Evolutionary conservation across 371 early-diverging fungal genomes (phyloP).

Genomic region (Syncephalastrum racemosum): DNA sequence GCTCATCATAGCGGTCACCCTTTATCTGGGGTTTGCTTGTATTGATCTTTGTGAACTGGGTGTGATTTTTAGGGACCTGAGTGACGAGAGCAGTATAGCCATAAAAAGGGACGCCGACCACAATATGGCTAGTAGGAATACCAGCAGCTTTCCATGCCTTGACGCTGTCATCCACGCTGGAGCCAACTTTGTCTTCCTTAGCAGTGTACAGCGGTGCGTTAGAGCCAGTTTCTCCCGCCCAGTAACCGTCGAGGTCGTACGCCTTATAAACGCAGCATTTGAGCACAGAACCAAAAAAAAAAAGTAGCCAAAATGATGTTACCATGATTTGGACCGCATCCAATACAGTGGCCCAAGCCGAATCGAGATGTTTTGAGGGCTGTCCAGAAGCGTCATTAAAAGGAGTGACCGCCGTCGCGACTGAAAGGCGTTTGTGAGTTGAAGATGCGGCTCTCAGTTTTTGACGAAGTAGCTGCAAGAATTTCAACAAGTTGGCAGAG

Average conservation of each 20-base stretch:
- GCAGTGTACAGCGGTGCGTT: constrained; percentile 58
- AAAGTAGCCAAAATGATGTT: constrained; percentile 10
- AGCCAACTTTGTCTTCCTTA: constrained; percentile 6
- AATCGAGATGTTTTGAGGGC: constrained; percentile 13
- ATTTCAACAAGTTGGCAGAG: constrained; percentile 42
- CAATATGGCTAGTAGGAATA: constrained; percentile 47
- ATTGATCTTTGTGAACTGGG: background rate
- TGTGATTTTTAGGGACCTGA: background rate
- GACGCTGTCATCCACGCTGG: constrained; percentile 25
- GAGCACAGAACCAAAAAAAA: constrained; percentile 32
- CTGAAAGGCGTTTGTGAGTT: constrained; percentile 17
- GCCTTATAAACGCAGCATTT: constrained; percentile 15
- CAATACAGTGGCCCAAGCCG: constrained; percentile 10
- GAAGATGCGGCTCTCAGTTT: constrained; percentile 22
- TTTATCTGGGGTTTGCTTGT: constrained; percentile 15
- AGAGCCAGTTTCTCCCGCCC: constrained; percentile 36
- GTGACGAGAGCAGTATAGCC: constrained; percentile 36
- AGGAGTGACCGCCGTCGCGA: constrained; percentile 15
- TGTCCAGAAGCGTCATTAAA: constrained; percentile 17
- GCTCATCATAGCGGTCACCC: constrained; percentile 21
- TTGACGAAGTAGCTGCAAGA: constrained; percentile 22
- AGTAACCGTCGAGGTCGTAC: constrained; percentile 36
- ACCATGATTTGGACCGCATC: constrained; percentile 26
- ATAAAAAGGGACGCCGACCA: constrained; percentile 60
- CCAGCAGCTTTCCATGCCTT: constrained; percentile 56